These are phyloP conservation scores for Candida dajiaensis DNA, from an alignment of 805 yeast genomes.

Conservation along the genomic window DNA sequence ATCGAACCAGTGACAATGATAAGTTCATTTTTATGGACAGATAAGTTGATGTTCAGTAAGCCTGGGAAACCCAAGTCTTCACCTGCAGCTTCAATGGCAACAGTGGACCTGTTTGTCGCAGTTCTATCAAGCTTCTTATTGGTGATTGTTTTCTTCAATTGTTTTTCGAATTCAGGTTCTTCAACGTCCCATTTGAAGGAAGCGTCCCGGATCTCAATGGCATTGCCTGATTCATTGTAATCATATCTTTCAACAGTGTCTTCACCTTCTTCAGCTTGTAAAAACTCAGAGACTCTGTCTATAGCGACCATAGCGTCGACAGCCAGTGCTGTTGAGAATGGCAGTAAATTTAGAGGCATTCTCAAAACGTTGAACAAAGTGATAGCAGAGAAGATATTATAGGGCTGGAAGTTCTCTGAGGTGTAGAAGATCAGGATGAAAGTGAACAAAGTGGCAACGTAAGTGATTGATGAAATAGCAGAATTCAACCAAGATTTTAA, in stretches of 20 bases:
- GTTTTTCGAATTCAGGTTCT: conserved; percentile 13
- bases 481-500: conserved; percentile 61
- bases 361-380: conserved; percentile 61
- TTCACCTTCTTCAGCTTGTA: conserved; percentile 36
- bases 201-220: conserved; percentile 41
- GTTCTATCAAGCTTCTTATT: neutral
- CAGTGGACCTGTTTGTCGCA: neutral
- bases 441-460: conserved; percentile 64
- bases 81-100: conserved; percentile 1
- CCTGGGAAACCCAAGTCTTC: conserved; percentile 30
- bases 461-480: conserved; percentile 44
- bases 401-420: conserved; percentile 42
- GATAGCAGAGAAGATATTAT: conserved; percentile 64
- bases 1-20: conserved; percentile 72
- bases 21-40: conserved; percentile 59
- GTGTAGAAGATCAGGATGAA: conserved; percentile 50
- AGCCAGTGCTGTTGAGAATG: conserved; percentile 55
- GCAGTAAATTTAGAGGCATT: conserved; percentile 56
- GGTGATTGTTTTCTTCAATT: neutral
- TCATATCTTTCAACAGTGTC: conserved; percentile 21
- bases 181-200: conserved; percentile 50
- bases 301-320: conserved; percentile 58
- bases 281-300: conserved; percentile 40
- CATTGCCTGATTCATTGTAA: conserved; percentile 35
- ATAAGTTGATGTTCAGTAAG: conserved; percentile 45